Evolutionary conservation across 495 filamentous ascomycete species (phyloP).

Genomic region (Platismatia glauca): DNA sequence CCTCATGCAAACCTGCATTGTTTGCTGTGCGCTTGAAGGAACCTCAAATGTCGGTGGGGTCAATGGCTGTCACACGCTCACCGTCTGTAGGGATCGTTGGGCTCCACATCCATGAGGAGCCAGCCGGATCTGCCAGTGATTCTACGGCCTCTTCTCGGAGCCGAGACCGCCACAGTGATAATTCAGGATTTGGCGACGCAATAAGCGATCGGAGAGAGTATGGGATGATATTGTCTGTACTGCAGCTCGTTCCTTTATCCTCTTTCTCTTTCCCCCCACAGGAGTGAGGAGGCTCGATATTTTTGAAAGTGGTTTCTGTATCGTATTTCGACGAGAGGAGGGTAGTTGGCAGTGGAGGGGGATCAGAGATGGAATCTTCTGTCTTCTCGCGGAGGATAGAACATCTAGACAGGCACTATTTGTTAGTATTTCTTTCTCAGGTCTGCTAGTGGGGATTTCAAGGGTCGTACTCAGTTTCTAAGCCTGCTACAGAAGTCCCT

Average conservation of each 20-base stretch:
- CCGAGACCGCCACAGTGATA: not conserved
- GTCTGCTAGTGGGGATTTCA: not conserved
- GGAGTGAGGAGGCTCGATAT: too few relatives aligned
- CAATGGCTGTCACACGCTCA: too few relatives aligned
- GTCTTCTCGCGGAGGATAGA: constrained; percentile 2
- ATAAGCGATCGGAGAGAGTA: not conserved
- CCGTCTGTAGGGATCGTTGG: too few relatives aligned
- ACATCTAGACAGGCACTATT: constrained; percentile 8
- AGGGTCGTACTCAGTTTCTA: constrained; percentile 4
- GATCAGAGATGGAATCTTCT: constrained; percentile 10
- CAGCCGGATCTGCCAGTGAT: not conserved
- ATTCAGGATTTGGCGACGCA: not conserved
- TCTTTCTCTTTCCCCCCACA: not conserved
- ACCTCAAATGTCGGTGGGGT: too few relatives aligned
- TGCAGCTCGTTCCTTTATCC: not conserved
- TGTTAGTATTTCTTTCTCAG: not conserved
- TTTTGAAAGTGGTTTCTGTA: not conserved
- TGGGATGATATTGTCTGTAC: not conserved
- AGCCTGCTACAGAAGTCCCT: not conserved
- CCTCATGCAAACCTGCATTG: too few relatives aligned
- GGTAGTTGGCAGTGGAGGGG: not conserved
- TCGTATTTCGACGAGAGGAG: constrained; percentile 6
- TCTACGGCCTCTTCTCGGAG: too few relatives aligned
- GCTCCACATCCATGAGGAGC: not conserved
- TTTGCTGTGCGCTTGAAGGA: not conserved